These are phyloP conservation scores for Tritrichomonas musculus DNA, from an alignment of 208 protist species.

Conservation along the genomic window DNA sequence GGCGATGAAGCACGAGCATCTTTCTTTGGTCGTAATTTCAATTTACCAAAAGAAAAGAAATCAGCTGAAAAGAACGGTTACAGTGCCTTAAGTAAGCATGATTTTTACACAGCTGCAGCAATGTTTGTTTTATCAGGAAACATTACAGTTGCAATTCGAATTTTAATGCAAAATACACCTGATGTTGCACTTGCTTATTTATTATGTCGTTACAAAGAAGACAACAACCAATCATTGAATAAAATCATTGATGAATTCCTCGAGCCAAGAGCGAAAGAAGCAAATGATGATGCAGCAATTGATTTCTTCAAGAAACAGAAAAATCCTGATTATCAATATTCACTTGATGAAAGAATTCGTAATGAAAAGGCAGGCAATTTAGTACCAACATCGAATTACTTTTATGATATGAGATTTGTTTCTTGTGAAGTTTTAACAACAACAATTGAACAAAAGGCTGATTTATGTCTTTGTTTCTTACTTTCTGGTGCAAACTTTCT, in stretches of 20 bases:
- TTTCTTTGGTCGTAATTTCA: constrained; percentile 12
- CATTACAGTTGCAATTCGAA: not conserved
- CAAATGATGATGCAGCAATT: not conserved
- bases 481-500: not conserved
- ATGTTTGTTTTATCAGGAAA: not conserved
- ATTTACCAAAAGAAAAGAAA: not conserved
- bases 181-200: not conserved
- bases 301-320: not conserved
- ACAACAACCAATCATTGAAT: not conserved
- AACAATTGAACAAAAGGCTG: not conserved
- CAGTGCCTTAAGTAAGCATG: not conserved
- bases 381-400: not conserved
- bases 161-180: not conserved
- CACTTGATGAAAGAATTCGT: not conserved
- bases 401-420: not conserved
- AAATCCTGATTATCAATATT: not conserved
- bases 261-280: not conserved
- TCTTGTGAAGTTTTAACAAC: not conserved
- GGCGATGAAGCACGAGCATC: not conserved
- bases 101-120: not conserved
- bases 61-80: constrained; percentile 23
- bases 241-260: not conserved
- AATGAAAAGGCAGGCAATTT: too few species aligned
- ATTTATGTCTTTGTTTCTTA: not conserved
- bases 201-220: not conserved